Percentiles rank a stretch among this genome's conserved stretches.
phyloP scores from a whole-genome alignment of 768 basidiomycete species.

The Mrakia gelida region DNA sequence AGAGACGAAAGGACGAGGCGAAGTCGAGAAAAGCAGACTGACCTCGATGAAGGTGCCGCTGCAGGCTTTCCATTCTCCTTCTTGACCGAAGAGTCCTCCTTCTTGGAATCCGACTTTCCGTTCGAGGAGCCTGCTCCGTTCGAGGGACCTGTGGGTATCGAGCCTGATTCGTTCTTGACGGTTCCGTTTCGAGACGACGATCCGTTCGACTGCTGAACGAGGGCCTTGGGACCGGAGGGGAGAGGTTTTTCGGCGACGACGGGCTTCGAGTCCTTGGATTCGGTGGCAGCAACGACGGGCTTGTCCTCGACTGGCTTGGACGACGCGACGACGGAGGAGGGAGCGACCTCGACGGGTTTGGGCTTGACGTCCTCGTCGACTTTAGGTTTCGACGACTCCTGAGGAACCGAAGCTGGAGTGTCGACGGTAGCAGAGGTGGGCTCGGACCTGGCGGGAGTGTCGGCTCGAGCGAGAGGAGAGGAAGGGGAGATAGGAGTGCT shows the following conservation, averaged over 20 bases:
- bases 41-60: background rate
- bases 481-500: slow-evolving; percentile 4
- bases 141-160: background rate
- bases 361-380: background rate
- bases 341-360: too few relatives aligned
- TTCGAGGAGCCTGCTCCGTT: background rate
- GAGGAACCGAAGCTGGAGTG: background rate
- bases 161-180: background rate
- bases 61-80: background rate
- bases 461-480: slow-evolving; percentile 8
- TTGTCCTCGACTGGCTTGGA: background rate
- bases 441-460: slow-evolving; percentile 4
- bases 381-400: background rate
- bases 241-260: background rate
- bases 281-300: background rate
- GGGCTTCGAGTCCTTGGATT: slow-evolving; percentile 2
- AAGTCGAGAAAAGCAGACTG: background rate
- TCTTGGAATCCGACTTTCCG: background rate
- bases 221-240: background rate
- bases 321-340: slow-evolving; percentile 5
- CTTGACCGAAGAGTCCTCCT: background rate
- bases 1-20: background rate
- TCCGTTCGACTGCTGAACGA: background rate
- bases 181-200: background rate
- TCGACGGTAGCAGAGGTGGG: background rate